Conservation (phyloP, 2,329 filamentous ascomycete species). For the Nannizzia gypsea region DNA sequence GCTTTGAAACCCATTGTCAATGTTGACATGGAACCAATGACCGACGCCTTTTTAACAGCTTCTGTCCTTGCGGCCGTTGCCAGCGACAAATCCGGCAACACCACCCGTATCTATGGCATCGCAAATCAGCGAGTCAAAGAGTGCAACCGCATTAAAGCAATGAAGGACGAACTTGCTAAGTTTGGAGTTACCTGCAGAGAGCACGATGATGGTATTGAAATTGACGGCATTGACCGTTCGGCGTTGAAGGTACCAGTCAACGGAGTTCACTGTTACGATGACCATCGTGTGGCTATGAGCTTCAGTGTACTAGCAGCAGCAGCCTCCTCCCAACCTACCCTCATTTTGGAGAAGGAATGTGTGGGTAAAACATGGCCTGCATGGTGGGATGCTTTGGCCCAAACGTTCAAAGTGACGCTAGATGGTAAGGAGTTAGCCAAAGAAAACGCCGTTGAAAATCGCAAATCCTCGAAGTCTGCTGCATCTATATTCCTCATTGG, state of each 20-base stretch:
- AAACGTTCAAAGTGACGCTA: slow-evolving; percentile 64
- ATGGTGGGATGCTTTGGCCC: slow-evolving; percentile 86
- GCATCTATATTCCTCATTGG: slow-evolving; percentile 87
- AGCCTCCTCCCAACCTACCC: slow-evolving; percentile 55
- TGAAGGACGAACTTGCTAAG: slow-evolving; percentile 88
- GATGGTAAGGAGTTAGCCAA: slow-evolving; percentile 54
- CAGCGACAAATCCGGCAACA: slow-evolving; percentile 50
- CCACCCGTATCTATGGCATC: slow-evolving; percentile 81
- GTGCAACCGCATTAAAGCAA: slow-evolving; percentile 89
- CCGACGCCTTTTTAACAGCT: slow-evolving; percentile 91
- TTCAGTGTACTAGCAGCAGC: slow-evolving; percentile 72
- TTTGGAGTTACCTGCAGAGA: slow-evolving; percentile 80
- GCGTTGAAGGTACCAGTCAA: slow-evolving; percentile 45
- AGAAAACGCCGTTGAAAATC: slow-evolving; percentile 24
- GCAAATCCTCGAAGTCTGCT: slow-evolving; percentile 31
- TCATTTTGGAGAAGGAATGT: slow-evolving; percentile 83
- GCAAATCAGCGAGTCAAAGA: slow-evolving; percentile 98
- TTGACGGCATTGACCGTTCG: slow-evolving; percentile 46
- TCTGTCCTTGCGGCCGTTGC: slow-evolving; percentile 87
- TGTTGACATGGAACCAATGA: slow-evolving; percentile 99
- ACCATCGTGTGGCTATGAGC: slow-evolving; percentile 96
- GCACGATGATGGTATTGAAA: slow-evolving; percentile 80
- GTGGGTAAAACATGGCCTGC: slow-evolving; percentile 97
- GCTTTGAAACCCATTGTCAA: slow-evolving; percentile 62
- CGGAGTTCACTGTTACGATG: slow-evolving; percentile 85